Evolutionary conservation across 2,329 filamentous ascomycete species (phyloP), one percentile per base, ranked within the genome.

Genomic region (Cadophora luteo-olivacea): DNA sequence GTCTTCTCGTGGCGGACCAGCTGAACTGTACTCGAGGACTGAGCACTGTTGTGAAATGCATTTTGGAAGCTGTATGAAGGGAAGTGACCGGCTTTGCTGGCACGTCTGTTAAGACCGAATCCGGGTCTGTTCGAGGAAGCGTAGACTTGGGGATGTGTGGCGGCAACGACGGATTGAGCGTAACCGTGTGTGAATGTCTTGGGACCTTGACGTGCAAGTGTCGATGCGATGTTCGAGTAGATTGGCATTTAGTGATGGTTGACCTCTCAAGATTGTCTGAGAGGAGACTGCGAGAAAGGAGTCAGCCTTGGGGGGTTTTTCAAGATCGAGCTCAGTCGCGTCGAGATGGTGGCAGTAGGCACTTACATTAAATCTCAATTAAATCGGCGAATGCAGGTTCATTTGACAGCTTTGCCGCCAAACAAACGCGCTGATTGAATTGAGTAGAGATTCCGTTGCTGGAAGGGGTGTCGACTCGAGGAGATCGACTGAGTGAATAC

Each of bases 121-220:
- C 86, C 86, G 71, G 86, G 86, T 75, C 87, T 85, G 80, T 87
- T 89, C 80, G 89, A 93, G 77, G 90, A 88, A 80, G 88, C 93
- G 79, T 84, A 89, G 86, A 90, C 93, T 86, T 91, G 94, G 67
- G 87, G 87, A 72, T 97, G 94, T 73, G 93, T 93, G 77, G 94
- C 95, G 78, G 96, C 96, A 83, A 99, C 94, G 83, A 98, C 91
- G 72, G 94, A 97, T 81, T 98, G 95, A 77, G 94, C 94, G 87
- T 97, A 98, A 83, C 95, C 95, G 88, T 98, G 93, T 81, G 93
- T 95, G 81, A 98, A 92, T 78, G 94, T 94, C 85, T 98, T 98
- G 79, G 93, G 92, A 91, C 93, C 94, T 87, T 95, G 92, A 86
- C 96, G 95, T 89, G 97, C 93, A 86, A 98, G 92, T 85, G 87